phyloP scores from a whole-genome alignment of 2,329 filamentous ascomycete genomes.

The Exophiala aquamarina region DNA sequence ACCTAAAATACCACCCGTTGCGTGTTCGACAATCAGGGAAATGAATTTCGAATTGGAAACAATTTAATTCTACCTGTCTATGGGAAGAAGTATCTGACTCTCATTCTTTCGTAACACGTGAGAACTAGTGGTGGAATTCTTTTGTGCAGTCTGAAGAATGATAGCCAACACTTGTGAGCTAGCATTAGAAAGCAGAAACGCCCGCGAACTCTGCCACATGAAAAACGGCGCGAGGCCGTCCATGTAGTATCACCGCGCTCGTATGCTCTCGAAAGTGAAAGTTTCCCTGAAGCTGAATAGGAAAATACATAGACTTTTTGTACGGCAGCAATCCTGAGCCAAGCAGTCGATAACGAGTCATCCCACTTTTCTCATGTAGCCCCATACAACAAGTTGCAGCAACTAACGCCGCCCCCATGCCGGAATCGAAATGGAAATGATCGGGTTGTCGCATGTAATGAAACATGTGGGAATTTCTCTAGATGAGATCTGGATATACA shows the following conservation, averaged over 20 bases:
- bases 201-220: constrained; percentile 20
- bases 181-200: constrained; percentile 23
- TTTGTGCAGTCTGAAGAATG: constrained; percentile 24
- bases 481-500: constrained; percentile 31
- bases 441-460: constrained; percentile 10
- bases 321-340: constrained; percentile 25
- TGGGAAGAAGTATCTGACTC: constrained; percentile 20
- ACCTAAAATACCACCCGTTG: too few relatives aligned
- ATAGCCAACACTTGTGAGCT: constrained; percentile 26
- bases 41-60: constrained; percentile 6
- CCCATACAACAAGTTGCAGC: constrained; percentile 20
- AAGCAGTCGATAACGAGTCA: constrained; percentile 31
- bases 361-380: constrained; percentile 31
- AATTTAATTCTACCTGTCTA: constrained; percentile 26
- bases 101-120: constrained; percentile 26
- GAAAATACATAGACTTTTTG: constrained; percentile 26
- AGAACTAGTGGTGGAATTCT: constrained; percentile 19
- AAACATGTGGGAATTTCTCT: constrained; percentile 11
- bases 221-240: constrained; percentile 15
- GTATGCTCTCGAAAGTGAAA: constrained; percentile 17
- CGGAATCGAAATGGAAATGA: constrained; percentile 14
- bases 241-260: constrained; percentile 23
- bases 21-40: neutral
- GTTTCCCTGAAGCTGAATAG: constrained; percentile 6
- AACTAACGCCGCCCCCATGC: constrained; percentile 31